Evolutionary conservation across 2,329 filamentous ascomycete genomes (phyloP).

Genomic region (Alternaria panax): DNA sequence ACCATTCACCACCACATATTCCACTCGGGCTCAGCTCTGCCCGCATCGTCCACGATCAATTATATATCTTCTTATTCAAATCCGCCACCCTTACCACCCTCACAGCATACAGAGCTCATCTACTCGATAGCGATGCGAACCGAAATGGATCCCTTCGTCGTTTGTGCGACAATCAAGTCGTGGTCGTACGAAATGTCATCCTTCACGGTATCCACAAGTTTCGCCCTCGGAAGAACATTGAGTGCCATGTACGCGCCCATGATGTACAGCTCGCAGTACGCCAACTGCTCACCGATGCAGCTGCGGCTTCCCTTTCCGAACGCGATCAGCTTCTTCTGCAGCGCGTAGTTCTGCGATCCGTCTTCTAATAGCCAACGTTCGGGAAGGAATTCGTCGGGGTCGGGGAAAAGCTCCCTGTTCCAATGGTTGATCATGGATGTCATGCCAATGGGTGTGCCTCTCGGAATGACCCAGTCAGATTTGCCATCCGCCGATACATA

Average conservation of each 20-base stretch:
- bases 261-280: conserved; percentile 36
- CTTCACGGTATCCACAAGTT: conserved; percentile 32
- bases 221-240: conserved; percentile 29
- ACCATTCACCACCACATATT: neutral
- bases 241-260: conserved; percentile 34
- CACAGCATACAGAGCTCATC: neutral
- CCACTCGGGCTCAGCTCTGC: neutral
- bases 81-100: neutral
- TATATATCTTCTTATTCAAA: neutral
- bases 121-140: conserved; percentile 34
- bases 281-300: conserved; percentile 43
- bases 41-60: neutral
- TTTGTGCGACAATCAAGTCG: conserved; percentile 36
- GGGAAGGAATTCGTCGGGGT: conserved; percentile 39
- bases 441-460: conserved; percentile 40
- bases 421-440: conserved; percentile 43
- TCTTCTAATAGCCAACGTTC: conserved; percentile 44
- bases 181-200: conserved; percentile 37
- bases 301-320: conserved; percentile 39
- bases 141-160: conserved; percentile 34
- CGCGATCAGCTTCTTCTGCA: conserved; percentile 35
- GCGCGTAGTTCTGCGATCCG: conserved; percentile 25
- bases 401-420: conserved; percentile 39
- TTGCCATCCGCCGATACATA: conserved; percentile 30
- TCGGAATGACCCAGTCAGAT: conserved; percentile 32